Percentiles rank a stretch among this genome's conserved stretches.
These are phyloP conservation scores for Pulveroboletus sp. DNA, from an alignment of 768 basidiomycete species.

Conservation along the genomic window DNA sequence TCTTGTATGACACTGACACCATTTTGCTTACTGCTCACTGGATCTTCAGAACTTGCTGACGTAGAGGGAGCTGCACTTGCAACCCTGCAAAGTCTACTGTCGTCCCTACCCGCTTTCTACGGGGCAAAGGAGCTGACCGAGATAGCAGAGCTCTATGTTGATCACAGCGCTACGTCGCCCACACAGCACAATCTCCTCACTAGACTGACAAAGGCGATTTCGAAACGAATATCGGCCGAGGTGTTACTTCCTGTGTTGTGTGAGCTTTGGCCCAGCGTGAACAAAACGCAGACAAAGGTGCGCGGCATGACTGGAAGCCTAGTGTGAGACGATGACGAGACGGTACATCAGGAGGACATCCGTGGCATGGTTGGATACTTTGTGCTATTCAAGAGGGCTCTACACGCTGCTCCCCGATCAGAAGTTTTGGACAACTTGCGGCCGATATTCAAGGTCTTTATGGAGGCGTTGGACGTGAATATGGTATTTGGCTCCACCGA, in stretches of 20 bases:
- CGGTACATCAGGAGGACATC: slow-evolving; percentile 18
- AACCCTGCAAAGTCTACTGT: slow-evolving; percentile 65
- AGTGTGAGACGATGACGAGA: background rate
- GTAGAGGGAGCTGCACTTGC: slow-evolving; percentile 34
- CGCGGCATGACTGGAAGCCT: background rate
- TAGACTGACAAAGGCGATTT: slow-evolving; percentile 54
- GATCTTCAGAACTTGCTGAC: slow-evolving; percentile 28
- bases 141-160: slow-evolving; percentile 54
- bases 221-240: slow-evolving; percentile 67
- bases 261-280: slow-evolving; percentile 48
- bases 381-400: slow-evolving; percentile 55
- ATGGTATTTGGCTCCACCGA: slow-evolving; percentile 24
- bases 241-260: slow-evolving; percentile 61
- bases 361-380: slow-evolving; percentile 48
- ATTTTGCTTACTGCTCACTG: background rate
- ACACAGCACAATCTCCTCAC: slow-evolving; percentile 27
- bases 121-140: slow-evolving; percentile 52
- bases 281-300: slow-evolving; percentile 37
- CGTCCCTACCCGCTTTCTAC: slow-evolving; percentile 81
- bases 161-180: slow-evolving; percentile 26
- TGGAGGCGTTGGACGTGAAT: slow-evolving; percentile 67
- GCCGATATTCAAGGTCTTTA: slow-evolving; percentile 68
- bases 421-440: slow-evolving; percentile 65
- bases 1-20: slow-evolving; percentile 8
- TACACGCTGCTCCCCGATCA: slow-evolving; percentile 61